These are phyloP conservation scores for Aspergillus japonicus DNA, from an alignment of 2,329 filamentous ascomycete species.

Conservation along the genomic window DNA sequence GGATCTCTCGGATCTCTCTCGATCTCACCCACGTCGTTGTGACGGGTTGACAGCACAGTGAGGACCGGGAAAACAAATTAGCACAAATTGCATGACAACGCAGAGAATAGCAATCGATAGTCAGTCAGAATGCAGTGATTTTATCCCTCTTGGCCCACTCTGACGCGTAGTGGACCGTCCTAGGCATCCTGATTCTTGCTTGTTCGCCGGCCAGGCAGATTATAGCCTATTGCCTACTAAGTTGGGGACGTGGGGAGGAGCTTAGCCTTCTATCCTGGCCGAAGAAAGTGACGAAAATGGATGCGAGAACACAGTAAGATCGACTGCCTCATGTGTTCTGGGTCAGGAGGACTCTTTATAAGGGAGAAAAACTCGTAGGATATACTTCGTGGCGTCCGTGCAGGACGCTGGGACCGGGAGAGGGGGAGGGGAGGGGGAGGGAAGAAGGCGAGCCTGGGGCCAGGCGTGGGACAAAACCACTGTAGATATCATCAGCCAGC, in stretches of 20 bases:
- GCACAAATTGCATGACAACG: constrained; percentile 6
- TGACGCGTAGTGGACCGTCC: constrained; percentile 8
- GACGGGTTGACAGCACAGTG: background rate
- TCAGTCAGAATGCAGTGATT: background rate
- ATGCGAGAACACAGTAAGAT: background rate
- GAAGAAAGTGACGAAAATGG: background rate
- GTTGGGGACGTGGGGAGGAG: background rate
- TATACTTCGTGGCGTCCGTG: background rate
- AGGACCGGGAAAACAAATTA: constrained; percentile 1
- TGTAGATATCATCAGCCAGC: constrained; percentile 7
- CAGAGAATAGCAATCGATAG: background rate
- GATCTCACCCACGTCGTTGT: background rate
- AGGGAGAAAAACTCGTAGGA: background rate
- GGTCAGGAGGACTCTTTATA: background rate
- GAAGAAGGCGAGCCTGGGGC: background rate
- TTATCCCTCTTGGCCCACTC: constrained; percentile 5
- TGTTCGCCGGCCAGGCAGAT: background rate
- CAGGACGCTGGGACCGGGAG: background rate
- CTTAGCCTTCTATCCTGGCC: background rate
- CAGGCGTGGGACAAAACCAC: background rate
- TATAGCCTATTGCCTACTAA: background rate
- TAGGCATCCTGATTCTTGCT: constrained; percentile 5
- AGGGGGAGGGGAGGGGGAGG: background rate
- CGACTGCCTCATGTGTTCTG: background rate
- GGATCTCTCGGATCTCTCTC: background rate